Evolutionary conservation across 768 basidiomycete species (phyloP).

Genomic region (Lactarius quietus): DNA sequence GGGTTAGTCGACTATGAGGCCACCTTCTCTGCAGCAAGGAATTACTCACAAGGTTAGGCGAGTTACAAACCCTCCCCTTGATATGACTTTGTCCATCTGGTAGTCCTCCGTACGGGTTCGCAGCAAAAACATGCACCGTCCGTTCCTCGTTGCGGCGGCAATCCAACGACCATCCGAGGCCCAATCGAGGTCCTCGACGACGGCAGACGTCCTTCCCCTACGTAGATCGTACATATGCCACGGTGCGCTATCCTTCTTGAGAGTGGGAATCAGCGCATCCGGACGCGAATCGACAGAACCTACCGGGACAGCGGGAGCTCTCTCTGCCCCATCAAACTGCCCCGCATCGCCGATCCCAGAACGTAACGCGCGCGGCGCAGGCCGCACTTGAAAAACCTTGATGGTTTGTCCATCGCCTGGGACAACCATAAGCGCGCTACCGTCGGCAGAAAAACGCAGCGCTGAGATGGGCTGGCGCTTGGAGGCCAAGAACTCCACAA

Average conservation of each 20-base stretch:
- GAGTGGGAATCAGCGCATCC: not conserved
- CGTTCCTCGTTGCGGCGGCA: slow-evolving; percentile 62
- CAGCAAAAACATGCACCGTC: slow-evolving; percentile 68
- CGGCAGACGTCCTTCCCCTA: slow-evolving; percentile 67
- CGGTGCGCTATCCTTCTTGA: slow-evolving; percentile 29
- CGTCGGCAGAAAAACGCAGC: slow-evolving; percentile 51
- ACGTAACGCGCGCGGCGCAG: slow-evolving; percentile 28
- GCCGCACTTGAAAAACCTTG: slow-evolving; percentile 45
- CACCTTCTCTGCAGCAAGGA: not conserved
- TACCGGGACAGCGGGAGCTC: slow-evolving; percentile 1
- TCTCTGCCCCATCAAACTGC: slow-evolving; percentile 3
- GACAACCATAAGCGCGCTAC: slow-evolving; percentile 48
- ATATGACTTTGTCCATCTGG: slow-evolving; percentile 61
- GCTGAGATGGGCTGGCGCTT: slow-evolving; percentile 45
- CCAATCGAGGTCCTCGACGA: slow-evolving; percentile 55
- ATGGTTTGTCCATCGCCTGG: slow-evolving; percentile 54
- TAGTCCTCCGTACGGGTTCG: slow-evolving; percentile 72
- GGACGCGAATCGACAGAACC: not conserved
- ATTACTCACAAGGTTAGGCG: slow-evolving; percentile 43
- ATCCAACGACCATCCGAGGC: slow-evolving; percentile 62
- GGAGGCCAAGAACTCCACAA: slow-evolving; percentile 50
- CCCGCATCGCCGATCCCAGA: not conserved
- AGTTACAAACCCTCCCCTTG: slow-evolving; percentile 54
- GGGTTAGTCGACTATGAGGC: slow-evolving; percentile 11
- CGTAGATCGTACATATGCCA: slow-evolving; percentile 66